Evolutionary conservation across 371 early-diverging fungal genomes (phyloP).

Genomic region (Rhizomucor miehei): DNA sequence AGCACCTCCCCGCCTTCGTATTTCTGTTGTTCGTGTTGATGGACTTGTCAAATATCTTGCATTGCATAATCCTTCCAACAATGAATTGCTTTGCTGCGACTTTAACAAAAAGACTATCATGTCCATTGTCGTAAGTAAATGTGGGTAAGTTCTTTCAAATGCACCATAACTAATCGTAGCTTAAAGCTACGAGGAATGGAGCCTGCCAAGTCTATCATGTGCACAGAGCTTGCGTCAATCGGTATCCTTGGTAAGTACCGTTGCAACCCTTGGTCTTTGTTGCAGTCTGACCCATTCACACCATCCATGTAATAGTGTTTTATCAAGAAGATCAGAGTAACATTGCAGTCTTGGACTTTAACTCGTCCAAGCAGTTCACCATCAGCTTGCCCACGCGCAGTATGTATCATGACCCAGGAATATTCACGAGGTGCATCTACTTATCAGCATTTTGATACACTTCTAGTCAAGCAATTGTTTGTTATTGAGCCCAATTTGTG

Average conservation of each 20-base stretch:
- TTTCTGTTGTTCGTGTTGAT: constrained; percentile 45
- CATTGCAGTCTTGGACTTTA: constrained; percentile 64
- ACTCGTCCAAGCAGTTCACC: constrained; percentile 50
- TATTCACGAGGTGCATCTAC: too few relatives aligned
- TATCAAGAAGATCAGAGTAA: constrained; percentile 58
- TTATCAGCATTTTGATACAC: not conserved
- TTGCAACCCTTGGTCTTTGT: not conserved
- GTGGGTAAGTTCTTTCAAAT: too few relatives aligned
- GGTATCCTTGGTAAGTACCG: constrained; percentile 32
- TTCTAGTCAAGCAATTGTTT: constrained; percentile 40
- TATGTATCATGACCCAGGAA: too few relatives aligned
- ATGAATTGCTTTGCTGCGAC: constrained; percentile 64
- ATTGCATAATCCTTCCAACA: constrained; percentile 70
- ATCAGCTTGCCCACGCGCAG: constrained; percentile 43
- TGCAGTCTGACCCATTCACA: too few relatives aligned
- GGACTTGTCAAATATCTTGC: constrained; percentile 49
- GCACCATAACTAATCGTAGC: too few relatives aligned
- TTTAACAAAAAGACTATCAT: constrained; percentile 53
- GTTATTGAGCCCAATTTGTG: constrained; percentile 52
- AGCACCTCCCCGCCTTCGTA: constrained; percentile 60
- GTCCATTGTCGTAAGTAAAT: constrained; percentile 43
- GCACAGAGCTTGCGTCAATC: constrained; percentile 37
- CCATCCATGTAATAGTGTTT: constrained; percentile 42
- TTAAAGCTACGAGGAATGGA: constrained; percentile 48
- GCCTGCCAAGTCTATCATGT: constrained; percentile 58